Evolutionary conservation across 2,329 filamentous ascomycete species (phyloP).

Genomic region (Nemania serpens): DNA sequence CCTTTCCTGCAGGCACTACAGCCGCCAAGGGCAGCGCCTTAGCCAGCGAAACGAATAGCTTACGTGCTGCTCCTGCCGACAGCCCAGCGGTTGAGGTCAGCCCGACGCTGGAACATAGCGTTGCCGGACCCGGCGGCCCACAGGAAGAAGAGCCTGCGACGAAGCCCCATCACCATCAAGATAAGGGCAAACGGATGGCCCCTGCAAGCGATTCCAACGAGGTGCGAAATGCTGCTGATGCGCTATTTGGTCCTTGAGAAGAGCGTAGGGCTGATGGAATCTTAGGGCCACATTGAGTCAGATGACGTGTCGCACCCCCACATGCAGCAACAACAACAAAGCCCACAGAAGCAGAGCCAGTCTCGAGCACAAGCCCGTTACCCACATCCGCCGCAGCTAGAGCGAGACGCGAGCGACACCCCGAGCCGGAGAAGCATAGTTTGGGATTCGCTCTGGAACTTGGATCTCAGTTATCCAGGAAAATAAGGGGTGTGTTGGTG

Average conservation of each 20-base stretch:
- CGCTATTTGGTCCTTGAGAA: slow-evolving; percentile 54
- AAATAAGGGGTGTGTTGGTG: slow-evolving; percentile 45
- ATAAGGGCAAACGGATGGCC: slow-evolving; percentile 28
- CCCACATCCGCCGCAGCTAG: slow-evolving; percentile 32
- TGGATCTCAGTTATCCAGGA: slow-evolving; percentile 58
- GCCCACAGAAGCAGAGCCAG: slow-evolving; percentile 29
- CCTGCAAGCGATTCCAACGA: slow-evolving; percentile 43
- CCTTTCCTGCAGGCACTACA: slow-evolving; percentile 52
- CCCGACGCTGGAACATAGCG: slow-evolving; percentile 41
- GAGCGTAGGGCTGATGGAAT: slow-evolving; percentile 38
- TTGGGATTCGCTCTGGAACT: slow-evolving; percentile 66
- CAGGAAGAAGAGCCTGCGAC: slow-evolving; percentile 37
- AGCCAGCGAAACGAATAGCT: slow-evolving; percentile 63
- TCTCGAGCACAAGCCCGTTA: slow-evolving; percentile 31
- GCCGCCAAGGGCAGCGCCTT: slow-evolving; percentile 56
- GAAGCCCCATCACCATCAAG: slow-evolving; percentile 22
- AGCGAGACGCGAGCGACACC: slow-evolving; percentile 48
- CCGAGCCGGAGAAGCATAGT: slow-evolving; percentile 54
- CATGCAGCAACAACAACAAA: slow-evolving; percentile 30
- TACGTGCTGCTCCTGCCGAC: slow-evolving; percentile 54
- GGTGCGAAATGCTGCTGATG: slow-evolving; percentile 59
- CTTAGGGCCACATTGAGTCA: slow-evolving; percentile 33
- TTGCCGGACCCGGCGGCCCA: slow-evolving; percentile 34
- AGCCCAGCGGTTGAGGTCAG: slow-evolving; percentile 40
- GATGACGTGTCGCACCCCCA: slow-evolving; percentile 27